Base-by-base conservation (phyloP, 257 asterid genomes). In the Handroanthus guayacan region DNA sequence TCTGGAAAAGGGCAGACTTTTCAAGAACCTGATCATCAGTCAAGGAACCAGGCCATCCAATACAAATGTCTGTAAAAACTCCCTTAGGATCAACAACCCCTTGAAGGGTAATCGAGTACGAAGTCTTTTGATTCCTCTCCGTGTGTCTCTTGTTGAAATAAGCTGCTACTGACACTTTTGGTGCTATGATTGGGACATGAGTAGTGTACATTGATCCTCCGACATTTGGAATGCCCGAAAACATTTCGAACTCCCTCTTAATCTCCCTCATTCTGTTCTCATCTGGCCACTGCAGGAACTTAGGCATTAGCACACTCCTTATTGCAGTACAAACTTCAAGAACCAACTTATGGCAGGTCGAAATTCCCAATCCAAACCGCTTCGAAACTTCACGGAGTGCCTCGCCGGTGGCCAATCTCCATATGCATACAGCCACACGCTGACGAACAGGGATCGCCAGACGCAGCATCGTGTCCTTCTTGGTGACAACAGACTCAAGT, bases 21-120 rank as follows among this genome's bases (percentile, higher is more conserved):
- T 90, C 92, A 72, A 94, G 78, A 3, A 94, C 91, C 14, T 88
- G 91, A 38, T 92, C 96, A 64, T 92, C 92, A 16, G 94, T 17
- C 97, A 94, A 86, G 1, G 99, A 90, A 1, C 97, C 99, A 17
- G 99, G 99, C 93, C 95, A 92, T 0, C 99, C 99, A 2, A 94
- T 86, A 52, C 92, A 92, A 6, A 94, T 86, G 71, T 94, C 99
- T 0, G 96, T 88, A 57, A 94, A 94, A 6, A 81, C 74, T 1
- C 97, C 97, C 0, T 18, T 79, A 0, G 82, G 75, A 50, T 90
- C 96, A 1, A 94, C 96, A 3, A 94, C 95, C 1, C 99, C 97
- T 73, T 94, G 99, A 12, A 92, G 88, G 0, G 97, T 90, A 11
- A 92, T 84, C 0, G 99, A 86, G 63, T 94, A 92, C 0, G 92